These are phyloP conservation scores for Amylocystis lapponica DNA, from an alignment of 768 basidiomycete genomes.

Conservation along the genomic window DNA sequence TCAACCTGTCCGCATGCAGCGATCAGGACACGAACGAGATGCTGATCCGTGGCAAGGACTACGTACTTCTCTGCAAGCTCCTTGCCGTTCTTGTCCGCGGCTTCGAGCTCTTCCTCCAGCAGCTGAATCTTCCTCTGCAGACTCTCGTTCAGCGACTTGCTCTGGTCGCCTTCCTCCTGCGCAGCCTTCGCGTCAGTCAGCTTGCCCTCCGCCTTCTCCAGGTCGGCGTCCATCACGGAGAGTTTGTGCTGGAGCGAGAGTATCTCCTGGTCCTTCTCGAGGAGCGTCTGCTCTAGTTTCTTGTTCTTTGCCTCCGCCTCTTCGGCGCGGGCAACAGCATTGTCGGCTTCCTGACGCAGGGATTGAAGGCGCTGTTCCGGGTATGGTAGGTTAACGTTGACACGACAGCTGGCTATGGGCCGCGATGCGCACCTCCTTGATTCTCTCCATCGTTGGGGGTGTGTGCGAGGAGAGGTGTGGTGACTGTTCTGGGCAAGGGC, in stretches of 20 bases:
- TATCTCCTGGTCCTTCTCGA: constrained; percentile 84
- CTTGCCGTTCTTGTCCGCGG: constrained; percentile 93
- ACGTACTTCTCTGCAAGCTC: constrained; percentile 95
- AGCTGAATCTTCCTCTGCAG: constrained; percentile 82
- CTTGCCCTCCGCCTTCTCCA: constrained; percentile 66
- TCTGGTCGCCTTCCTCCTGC: constrained; percentile 62
- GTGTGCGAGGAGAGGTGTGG: constrained; percentile 13
- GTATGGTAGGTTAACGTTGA: not conserved
- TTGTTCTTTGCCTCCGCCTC: constrained; percentile 81
- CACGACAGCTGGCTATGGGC: not conserved
- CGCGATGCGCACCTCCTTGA: constrained; percentile 36
- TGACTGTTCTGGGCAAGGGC: constrained; percentile 20
- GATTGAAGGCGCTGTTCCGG: constrained; percentile 58
- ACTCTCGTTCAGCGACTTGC: constrained; percentile 66
- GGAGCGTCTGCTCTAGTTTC: constrained; percentile 61
- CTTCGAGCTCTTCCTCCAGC: constrained; percentile 92
- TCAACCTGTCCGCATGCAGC: constrained; percentile 64
- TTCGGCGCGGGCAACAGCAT: constrained; percentile 77
- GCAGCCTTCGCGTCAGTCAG: constrained; percentile 59
- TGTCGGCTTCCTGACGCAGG: constrained; percentile 84
- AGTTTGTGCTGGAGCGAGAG: constrained; percentile 73
- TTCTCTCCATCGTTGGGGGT: constrained; percentile 37
- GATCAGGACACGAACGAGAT: constrained; percentile 8
- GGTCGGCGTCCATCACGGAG: constrained; percentile 52
- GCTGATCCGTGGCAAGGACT: not conserved